Conservation (phyloP, 495 filamentous ascomycete species). For the Antarctomyces pellizariae region DNA sequence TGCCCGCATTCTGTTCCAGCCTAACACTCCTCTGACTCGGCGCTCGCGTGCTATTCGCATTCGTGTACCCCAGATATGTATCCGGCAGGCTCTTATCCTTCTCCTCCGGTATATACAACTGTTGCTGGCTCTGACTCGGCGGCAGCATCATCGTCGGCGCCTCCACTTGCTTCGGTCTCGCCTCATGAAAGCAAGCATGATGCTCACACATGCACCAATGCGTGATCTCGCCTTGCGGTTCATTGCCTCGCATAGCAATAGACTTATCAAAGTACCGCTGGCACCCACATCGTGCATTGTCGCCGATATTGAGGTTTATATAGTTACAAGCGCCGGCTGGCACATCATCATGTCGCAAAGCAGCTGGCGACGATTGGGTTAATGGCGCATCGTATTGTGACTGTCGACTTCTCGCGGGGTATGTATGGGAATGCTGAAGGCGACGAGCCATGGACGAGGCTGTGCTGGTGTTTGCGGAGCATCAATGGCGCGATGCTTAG, state of each 20-base stretch:
- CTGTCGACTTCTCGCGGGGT: conserved; percentile 17
- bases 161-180: conserved; percentile 11
- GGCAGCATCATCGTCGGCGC: too few species aligned
- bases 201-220: conserved; percentile 43
- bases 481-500: too few species aligned
- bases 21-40: too few species aligned
- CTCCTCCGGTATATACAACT: too few species aligned
- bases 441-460: conserved; percentile 19
- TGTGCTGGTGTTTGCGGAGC: conserved; percentile 19
- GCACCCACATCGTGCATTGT: conserved; percentile 34
- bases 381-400: conserved; percentile 13
- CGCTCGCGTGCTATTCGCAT: too few species aligned
- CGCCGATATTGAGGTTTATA: conserved; percentile 24
- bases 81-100: too few species aligned
- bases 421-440: conserved; percentile 20
- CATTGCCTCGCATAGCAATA: conserved; percentile 9
- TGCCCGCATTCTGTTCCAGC: too few species aligned
- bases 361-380: too few species aligned
- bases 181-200: conserved; percentile 49
- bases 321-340: conserved; percentile 38
- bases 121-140: too few species aligned
- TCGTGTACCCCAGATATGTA: too few species aligned
- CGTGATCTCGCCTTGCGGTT: conserved; percentile 10
- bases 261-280: conserved; percentile 36
- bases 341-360: too few species aligned